Evolutionary conservation across 2,329 filamentous ascomycete species (phyloP).

Genomic region (Cyphellophora attinorum): DNA sequence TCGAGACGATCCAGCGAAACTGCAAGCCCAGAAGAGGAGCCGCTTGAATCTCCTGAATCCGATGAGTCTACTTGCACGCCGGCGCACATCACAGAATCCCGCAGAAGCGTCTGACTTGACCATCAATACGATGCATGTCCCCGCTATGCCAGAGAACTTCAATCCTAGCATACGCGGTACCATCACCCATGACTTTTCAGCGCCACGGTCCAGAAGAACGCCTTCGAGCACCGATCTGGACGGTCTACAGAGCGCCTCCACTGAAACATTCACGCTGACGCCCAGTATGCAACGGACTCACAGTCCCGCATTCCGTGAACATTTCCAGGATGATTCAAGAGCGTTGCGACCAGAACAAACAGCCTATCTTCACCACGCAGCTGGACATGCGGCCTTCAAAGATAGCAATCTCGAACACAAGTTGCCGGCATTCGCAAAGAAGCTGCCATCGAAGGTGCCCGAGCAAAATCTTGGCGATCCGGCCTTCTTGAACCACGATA

Average conservation of each 20-base stretch:
- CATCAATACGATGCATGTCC: constrained; percentile 35
- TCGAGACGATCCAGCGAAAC: not conserved
- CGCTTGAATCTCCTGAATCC: constrained; percentile 50
- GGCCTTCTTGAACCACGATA: constrained; percentile 5
- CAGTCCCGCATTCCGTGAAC: constrained; percentile 51
- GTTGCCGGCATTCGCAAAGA: constrained; percentile 35
- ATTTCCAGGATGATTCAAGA: constrained; percentile 45
- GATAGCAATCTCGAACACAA: constrained; percentile 21
- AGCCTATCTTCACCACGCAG: constrained; percentile 31
- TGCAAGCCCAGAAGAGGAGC: constrained; percentile 28
- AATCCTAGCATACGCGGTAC: constrained; percentile 55
- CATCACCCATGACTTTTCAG: constrained; percentile 56
- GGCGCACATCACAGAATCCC: constrained; percentile 43
- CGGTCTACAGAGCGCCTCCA: constrained; percentile 2
- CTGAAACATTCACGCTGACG: constrained; percentile 8
- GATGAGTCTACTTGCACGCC: constrained; percentile 49
- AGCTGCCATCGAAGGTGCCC: constrained; percentile 24
- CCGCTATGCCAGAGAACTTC: constrained; percentile 50
- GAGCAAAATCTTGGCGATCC: not conserved
- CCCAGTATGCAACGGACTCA: constrained; percentile 23
- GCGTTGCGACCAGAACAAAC: constrained; percentile 31
- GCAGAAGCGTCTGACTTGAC: constrained; percentile 44
- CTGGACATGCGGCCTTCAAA: constrained; percentile 23
- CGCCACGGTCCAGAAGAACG: constrained; percentile 40
- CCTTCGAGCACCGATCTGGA: constrained; percentile 4